phyloP scores from a whole-genome alignment of 169 alveolate genomes.

The Babesia bovis region DNA sequence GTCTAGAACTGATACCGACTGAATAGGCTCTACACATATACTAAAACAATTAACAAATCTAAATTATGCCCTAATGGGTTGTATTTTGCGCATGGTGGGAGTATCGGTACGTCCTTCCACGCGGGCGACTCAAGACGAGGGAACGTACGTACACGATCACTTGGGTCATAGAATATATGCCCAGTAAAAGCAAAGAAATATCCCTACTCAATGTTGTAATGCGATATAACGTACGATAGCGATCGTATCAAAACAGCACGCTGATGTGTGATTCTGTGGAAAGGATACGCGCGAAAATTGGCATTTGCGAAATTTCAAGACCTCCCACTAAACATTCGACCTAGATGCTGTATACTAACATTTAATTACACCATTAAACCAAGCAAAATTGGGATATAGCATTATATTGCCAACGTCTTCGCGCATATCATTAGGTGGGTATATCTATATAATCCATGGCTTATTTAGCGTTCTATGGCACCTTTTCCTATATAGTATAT shows the following conservation, averaged over 20 bases:
- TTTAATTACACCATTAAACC: background rate
- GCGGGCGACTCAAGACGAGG: background rate
- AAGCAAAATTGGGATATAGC: background rate
- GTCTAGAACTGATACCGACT: too few species aligned
- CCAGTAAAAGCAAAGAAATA: too few species aligned
- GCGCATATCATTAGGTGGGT: too few species aligned
- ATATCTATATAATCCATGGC: too few species aligned
- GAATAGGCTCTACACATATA: too few species aligned
- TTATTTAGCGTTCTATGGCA: too few species aligned
- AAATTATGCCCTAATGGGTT: too few species aligned
- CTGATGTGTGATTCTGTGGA: constrained; percentile 16
- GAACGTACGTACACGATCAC: background rate
- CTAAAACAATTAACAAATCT: too few species aligned
- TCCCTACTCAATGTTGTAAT: too few species aligned
- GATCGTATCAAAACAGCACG: background rate
- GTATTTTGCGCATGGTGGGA: background rate
- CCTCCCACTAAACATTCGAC: background rate
- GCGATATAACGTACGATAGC: background rate
- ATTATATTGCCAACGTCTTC: too few species aligned
- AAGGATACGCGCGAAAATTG: constrained; percentile 17
- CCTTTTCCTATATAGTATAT: too few species aligned
- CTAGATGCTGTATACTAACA: background rate
- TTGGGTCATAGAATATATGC: too few species aligned
- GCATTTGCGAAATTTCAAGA: background rate
- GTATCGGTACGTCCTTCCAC: constrained; percentile 10